Evolutionary conservation across 192 early-diverging fungal genomes (phyloP), one percentile per base, ranked within the genome.

Genomic region (Mycoemilia scoparia): DNA sequence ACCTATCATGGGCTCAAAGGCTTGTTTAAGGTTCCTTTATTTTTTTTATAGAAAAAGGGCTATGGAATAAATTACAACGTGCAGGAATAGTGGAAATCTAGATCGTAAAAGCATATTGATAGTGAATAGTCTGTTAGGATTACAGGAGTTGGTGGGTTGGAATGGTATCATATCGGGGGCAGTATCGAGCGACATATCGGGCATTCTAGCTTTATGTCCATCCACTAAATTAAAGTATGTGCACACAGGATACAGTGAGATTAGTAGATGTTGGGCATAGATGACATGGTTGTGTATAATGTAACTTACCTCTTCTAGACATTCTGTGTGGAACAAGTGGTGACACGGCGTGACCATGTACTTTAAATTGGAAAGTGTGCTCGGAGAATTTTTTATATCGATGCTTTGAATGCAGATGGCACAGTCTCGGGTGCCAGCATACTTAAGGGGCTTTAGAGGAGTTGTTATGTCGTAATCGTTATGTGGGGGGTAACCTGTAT

Each of bases 271-370:
- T 16, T 12, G 14, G 25, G 14, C 18, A 40, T 18, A 21, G 34
- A 4, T 9, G 21, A 13, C 7, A 25, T 38, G 24, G 11, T 21
- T 25, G 26, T 18, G 8, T 38, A 18, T 11, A 21, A 7, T 49
- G 35, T 71, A 65, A 21, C n/a, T n/a, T n/a, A n/a, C n/a, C n/a
- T n/a, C n/a, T n/a, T n/a, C n/a, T n/a, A 85, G 60, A 43, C 82
- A 85, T 7, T 74, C 71, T 0, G 74, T 66, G 48, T 85, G 82
- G 51, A 78, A 85, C 21, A 82, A 36, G 33, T 85, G 82, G 14
- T 67, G 60, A 50, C 79, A 85, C 0, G 82, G 82, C 14, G 82
- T 85, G 19, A 82, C 45, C 74, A 82, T 82, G 29, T 85, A 79
- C 8, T 41, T 41, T 17, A 57, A 24, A 29, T 70, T 43, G n/a